Percentiles rank a stretch among this genome's conserved stretches.
Evolutionary conservation across 208 protist species (phyloP).

Genomic region (Phytomonas serpens): DNA sequence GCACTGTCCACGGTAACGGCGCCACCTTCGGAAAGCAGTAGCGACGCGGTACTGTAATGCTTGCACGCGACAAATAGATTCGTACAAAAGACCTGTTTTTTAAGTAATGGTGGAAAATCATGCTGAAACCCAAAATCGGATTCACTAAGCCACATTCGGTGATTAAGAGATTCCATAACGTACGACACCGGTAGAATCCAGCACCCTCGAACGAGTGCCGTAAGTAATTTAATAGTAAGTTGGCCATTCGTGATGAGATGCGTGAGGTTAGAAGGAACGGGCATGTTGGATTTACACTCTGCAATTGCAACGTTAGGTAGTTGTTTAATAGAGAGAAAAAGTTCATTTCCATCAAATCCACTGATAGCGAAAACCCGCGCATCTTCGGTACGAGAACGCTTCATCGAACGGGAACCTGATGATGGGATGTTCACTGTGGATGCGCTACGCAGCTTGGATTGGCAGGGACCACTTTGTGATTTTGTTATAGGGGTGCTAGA

Average conservation of each 20-base stretch:
- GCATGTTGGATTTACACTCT: slow-evolving; percentile 76
- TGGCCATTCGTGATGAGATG: slow-evolving; percentile 83
- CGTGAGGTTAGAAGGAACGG: slow-evolving; percentile 75
- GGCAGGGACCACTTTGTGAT: not conserved
- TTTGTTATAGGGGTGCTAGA: slow-evolving; percentile 16
- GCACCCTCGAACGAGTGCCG: slow-evolving; percentile 75
- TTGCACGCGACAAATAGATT: slow-evolving; percentile 53
- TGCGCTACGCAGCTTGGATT: slow-evolving; percentile 17
- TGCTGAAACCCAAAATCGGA: slow-evolving; percentile 80
- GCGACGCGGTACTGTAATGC: slow-evolving; percentile 58
- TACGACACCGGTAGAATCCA: slow-evolving; percentile 81
- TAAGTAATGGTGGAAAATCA: slow-evolving; percentile 52
- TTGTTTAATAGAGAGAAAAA: slow-evolving; percentile 51
- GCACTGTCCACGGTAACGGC: slow-evolving; percentile 37
- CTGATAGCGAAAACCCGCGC: slow-evolving; percentile 77
- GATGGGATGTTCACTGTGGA: slow-evolving; percentile 22
- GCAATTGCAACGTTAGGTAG: slow-evolving; percentile 69
- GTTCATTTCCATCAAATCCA: slow-evolving; percentile 65
- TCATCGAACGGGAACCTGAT: slow-evolving; percentile 19
- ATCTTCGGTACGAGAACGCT: slow-evolving; percentile 64
- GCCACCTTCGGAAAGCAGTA: slow-evolving; percentile 65
- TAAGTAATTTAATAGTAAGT: slow-evolving; percentile 83
- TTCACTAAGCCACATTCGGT: slow-evolving; percentile 54
- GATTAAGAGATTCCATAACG: slow-evolving; percentile 48
- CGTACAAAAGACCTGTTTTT: slow-evolving; percentile 57